Percentiles rank a stretch among this genome's conserved stretches.
Conservation (phyloP, 306 rosid genomes). For the Ochetophila trinervis region DNA sequence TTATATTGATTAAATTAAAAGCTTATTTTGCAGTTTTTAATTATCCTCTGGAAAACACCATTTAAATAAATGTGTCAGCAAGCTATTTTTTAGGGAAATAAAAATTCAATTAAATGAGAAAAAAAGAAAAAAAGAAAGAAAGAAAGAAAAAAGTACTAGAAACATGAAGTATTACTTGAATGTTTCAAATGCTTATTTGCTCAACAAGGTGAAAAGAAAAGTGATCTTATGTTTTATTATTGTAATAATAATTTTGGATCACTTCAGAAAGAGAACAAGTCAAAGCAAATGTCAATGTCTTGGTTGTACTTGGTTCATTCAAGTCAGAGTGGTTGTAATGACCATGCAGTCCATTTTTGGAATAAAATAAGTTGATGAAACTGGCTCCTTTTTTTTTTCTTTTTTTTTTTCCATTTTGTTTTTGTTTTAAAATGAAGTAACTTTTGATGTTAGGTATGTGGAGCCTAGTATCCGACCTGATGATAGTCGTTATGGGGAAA, state of each 20-base stretch:
- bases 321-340: neutral
- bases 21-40: neutral
- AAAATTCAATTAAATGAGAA: neutral
- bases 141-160: neutral
- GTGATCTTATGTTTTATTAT: no score
- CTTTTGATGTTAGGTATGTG: conserved; percentile 58
- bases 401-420: no score
- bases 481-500: conserved; percentile 97
- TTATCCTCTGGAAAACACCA: neutral
- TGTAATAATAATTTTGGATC: neutral
- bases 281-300: neutral
- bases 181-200: neutral
- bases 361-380: no score
- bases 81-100: neutral
- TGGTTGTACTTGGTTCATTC: neutral
- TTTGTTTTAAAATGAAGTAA: neutral
- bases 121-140: neutral
- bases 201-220: neutral
- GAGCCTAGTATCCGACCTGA: conserved; percentile 96
- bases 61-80: neutral
- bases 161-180: neutral
- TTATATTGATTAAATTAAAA: neutral
- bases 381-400: no score
- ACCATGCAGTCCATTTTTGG: no score
- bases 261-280: neutral